Percentiles rank a stretch among this genome's conserved stretches.
These are phyloP conservation scores for Taxillus chinensis DNA, from an alignment of 164 flowering plant genomes.

Conservation along the genomic window DNA sequence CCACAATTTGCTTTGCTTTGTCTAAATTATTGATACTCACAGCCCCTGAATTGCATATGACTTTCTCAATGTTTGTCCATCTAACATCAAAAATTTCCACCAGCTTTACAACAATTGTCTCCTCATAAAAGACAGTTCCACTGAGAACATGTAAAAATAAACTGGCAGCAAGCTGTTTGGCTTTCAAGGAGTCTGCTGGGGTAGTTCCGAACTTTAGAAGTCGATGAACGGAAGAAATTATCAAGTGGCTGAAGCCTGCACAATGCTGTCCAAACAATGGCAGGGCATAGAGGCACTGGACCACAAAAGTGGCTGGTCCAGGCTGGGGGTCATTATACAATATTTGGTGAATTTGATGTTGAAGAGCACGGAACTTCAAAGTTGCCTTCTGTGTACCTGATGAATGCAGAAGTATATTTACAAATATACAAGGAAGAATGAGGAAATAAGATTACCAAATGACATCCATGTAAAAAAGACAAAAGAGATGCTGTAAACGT, in stretches of 20 bases:
- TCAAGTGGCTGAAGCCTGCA: constrained; percentile 84
- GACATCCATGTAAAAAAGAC: too few species aligned
- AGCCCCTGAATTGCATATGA: constrained; percentile 21
- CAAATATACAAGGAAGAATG: neutral
- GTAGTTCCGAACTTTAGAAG: constrained; percentile 25
- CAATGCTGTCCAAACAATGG: constrained; percentile 52
- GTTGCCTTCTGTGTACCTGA: constrained; percentile 77
- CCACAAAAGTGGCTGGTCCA: constrained; percentile 60
- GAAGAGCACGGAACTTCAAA: constrained; percentile 62
- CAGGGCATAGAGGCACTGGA: constrained; percentile 56
- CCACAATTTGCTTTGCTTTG: constrained; percentile 39
- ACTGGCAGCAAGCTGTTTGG: constrained; percentile 47
- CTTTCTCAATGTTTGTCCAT: constrained; percentile 40
- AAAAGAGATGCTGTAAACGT: too few species aligned
- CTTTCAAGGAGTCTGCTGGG: constrained; percentile 28
- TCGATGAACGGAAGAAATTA: constrained; percentile 66
- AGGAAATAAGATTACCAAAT: too few species aligned
- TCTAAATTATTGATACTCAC: constrained; percentile 19
- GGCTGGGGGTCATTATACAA: constrained; percentile 50
- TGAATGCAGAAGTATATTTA: neutral
- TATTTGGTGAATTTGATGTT: constrained; percentile 49
- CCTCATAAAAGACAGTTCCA: constrained; percentile 46
- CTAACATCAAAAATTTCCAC: constrained; percentile 52
- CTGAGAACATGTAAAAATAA: constrained; percentile 41
- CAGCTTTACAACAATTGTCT: constrained; percentile 48